Evolutionary conservation across 2,329 filamentous ascomycete species (phyloP), one percentile per base, ranked within the genome.

Genomic region (Hortaea werneckii): DNA sequence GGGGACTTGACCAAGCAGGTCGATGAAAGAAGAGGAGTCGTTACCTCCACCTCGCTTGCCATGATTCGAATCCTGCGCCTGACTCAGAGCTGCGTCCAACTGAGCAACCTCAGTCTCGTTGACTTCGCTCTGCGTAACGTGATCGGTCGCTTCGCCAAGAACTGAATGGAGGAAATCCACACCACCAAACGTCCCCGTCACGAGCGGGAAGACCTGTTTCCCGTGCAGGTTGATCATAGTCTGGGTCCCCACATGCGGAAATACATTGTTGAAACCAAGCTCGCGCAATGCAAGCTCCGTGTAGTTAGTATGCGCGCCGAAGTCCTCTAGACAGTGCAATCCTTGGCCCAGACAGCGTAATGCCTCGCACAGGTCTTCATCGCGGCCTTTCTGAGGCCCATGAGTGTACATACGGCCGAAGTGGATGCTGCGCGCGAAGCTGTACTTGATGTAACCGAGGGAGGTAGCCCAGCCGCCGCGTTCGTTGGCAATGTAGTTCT

Each of bases 401-500:
- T 67, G 63, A 1, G 69, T 72, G 51, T 71, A 74, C 48, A 70
- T 49, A 20, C 71, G 60, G 6, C 71, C 71, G 45, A 67, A 73
- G 52, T 73, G 70, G 39, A 74, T 74, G 20, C 65, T 66, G 43
- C 71, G 65, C 26, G 67, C 62, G 41, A 74, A 71, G 12, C 67
- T 69, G 54, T 59, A 61, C 46, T 62, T 61, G 48, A 65, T 57
- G 43, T 62, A 95, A 37, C 85, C 89, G 6, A 85, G 73, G 52
- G 88, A 95, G 13, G 92, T 98, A 1, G 89, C 87, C 85, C 89
- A 95, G 37, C 79, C 77, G 4, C 88, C 87, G 10, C 69, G 72
- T 64, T 96, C 90, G 59, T 95, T 96, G 49, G 90, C 82, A 55
- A 98, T 96, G 65, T 98, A 98, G 64, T 96, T 96, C 68, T 96